phyloP scores from a whole-genome alignment of 108 stramenopile genomes.

The Pseudonitzschia multiseries region DNA sequence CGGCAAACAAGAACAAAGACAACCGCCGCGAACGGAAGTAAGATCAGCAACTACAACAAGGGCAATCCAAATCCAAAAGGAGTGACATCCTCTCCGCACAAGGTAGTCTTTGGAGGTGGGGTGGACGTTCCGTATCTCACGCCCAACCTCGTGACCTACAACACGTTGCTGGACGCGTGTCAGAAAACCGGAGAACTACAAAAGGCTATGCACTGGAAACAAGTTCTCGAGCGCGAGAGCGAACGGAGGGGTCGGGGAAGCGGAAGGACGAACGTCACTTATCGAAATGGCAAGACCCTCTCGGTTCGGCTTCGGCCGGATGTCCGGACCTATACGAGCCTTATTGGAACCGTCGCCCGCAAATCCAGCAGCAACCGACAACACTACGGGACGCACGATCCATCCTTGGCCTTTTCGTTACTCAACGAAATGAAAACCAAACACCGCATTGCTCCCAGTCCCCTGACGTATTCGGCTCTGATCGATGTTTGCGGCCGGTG shows the following conservation, averaged over 20 bases:
- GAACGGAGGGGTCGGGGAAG: background rate
- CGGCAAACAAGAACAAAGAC: too few species aligned
- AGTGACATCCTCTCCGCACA: background rate
- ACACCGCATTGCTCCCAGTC: constrained; percentile 66
- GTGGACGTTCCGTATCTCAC: constrained; percentile 48
- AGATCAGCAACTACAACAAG: background rate
- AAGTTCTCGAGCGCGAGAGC: constrained; percentile 42
- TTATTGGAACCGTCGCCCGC: constrained; percentile 82
- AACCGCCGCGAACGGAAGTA: background rate
- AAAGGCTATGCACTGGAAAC: constrained; percentile 55
- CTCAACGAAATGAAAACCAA: constrained; percentile 66
- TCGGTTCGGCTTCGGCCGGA: constrained; percentile 46
- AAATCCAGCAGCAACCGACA: constrained; percentile 23
- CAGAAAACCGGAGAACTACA: constrained; percentile 74
- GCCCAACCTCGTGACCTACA: constrained; percentile 81
- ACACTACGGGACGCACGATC: constrained; percentile 52
- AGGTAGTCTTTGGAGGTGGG: constrained; percentile 27
- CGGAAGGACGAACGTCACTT: constrained; percentile 11
- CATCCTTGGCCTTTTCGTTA: constrained; percentile 70
- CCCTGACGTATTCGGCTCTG: constrained; percentile 83
- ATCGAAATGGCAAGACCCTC: background rate
- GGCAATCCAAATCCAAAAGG: background rate
- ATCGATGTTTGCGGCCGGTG: constrained; percentile 85
- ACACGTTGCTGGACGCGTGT: constrained; percentile 83
- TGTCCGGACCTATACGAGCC: constrained; percentile 72